Evolutionary conservation across 2,329 filamentous ascomycete species (phyloP), one percentile per base, ranked within the genome.

Genomic region (Neofusicoccum umdonicola): DNA sequence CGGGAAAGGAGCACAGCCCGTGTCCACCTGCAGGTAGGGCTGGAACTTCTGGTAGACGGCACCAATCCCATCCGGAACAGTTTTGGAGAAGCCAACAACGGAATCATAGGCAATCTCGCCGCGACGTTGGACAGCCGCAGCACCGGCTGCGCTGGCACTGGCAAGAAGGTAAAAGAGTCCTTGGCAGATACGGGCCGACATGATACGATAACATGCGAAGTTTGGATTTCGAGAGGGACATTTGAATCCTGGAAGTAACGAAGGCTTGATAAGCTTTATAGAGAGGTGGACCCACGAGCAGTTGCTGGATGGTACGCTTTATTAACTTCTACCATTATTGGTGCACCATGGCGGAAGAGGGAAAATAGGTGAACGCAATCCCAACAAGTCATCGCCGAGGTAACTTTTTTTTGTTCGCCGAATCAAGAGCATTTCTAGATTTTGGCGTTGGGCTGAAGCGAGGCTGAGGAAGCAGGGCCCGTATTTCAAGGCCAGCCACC

Each of bases 1-100:
- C 0, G 86, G 86, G 70, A 86, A 89, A 0, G 86, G 85, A 8
- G 88, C 86, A 66, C 87, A 89, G 52, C 87, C 86, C 68, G 84
- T 84, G n/a, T 80, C 79, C 3, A 88, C 82, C 15, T 85, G 69
- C 8, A 87, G 77, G 61, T 78, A 80, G 0, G 85, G 86, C 74
- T 88, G 82, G 74, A 85, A 88, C 62, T 83, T 82, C 47, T 83
- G 71, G 68, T 85, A 85, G 17, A 85, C 71, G 1, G 76, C 71
- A 13, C 85, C 85, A 6, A 47, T 37, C 0, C 74, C 71, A 45
- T 73, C 75, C 0, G 85, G 85, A 0, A 87, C 83, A 0, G 83
- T 81, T 70, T 87, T 70, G 0, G 79, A 65, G 66, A 88, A 85
- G 1, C 83, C 83, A 9, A 85, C 83, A 27, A 88, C 76, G 0